Percentiles rank a stretch among this genome's conserved stretches.
Evolutionary conservation across 108 stramenopile genomes (phyloP).

Genomic region (Skeletonema potamos): DNA sequence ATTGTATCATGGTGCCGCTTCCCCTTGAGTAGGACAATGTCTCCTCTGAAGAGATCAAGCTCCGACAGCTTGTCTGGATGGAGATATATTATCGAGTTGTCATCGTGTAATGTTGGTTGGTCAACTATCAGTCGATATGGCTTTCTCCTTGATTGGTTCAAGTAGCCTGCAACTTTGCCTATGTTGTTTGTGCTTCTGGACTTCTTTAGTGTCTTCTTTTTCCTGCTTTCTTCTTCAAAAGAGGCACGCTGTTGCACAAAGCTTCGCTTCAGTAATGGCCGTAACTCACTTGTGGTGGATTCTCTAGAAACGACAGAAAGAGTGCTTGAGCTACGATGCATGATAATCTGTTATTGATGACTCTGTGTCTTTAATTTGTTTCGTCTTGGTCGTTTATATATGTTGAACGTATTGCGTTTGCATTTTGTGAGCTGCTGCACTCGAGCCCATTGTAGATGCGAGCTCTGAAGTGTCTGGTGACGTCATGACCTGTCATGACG

Average conservation of each 20-base stretch:
- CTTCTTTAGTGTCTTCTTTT: background rate
- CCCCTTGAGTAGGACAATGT: conserved; percentile 76
- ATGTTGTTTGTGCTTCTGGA: background rate
- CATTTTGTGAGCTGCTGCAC: background rate
- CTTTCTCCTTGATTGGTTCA: conserved; percentile 44
- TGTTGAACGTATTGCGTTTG: background rate
- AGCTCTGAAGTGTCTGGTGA: too few species aligned
- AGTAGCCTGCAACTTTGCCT: conserved; percentile 1
- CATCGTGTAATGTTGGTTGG: conserved; percentile 64
- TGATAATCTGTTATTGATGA: background rate
- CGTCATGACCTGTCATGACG: too few species aligned
- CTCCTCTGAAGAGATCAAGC: conserved; percentile 76
- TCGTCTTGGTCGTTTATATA: background rate
- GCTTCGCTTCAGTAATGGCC: conserved; percentile 8
- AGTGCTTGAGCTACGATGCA: conserved; percentile 22
- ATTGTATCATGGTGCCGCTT: conserved; percentile 76
- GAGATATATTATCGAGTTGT: conserved; percentile 63
- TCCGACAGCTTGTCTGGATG: conserved; percentile 66
- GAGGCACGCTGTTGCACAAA: background rate
- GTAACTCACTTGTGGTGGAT: background rate
- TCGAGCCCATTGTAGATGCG: too few species aligned
- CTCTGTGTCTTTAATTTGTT: background rate
- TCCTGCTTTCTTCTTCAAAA: background rate
- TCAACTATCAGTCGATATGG: conserved; percentile 82
- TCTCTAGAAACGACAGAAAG: conserved; percentile 23